Evolutionary conservation across 371 early-diverging fungal species (phyloP).

Genomic region (Coemansia sp.): DNA sequence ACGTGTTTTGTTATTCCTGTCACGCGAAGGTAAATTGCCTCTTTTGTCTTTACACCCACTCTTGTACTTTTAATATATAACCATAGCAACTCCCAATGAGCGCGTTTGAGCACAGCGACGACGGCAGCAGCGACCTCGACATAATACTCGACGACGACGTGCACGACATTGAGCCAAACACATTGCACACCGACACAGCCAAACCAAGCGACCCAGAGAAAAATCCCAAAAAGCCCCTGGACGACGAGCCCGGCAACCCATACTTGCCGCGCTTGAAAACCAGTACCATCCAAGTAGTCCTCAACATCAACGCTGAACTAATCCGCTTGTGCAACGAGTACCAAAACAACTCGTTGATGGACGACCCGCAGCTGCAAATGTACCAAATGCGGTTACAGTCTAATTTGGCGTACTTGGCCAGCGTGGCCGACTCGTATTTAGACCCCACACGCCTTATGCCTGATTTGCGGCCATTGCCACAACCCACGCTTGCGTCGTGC

Average conservation of each 20-base stretch:
- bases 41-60: neutral
- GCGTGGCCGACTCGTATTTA: constrained; percentile 58
- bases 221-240: constrained; percentile 7
- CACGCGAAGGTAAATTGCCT: neutral
- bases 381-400: constrained; percentile 60
- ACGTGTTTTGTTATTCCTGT: too few species aligned
- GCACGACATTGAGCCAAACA: constrained; percentile 26
- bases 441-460: constrained; percentile 38
- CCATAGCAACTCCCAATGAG: constrained; percentile 9
- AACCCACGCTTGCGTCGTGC: constrained; percentile 23
- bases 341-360: constrained; percentile 60
- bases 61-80: constrained; percentile 1
- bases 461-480: constrained; percentile 38
- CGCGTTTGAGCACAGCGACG: constrained; percentile 20
- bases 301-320: constrained; percentile 61
- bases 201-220: neutral
- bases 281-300: constrained; percentile 50
- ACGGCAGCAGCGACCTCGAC: constrained; percentile 41
- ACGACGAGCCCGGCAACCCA: constrained; percentile 44
- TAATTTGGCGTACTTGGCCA: constrained; percentile 61
- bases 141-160: constrained; percentile 43
- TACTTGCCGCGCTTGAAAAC: constrained; percentile 51
- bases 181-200: neutral
- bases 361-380: constrained; percentile 59
- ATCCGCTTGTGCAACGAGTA: constrained; percentile 58